A percentile compares a stretch with the other conserved stretches of the same genome.
Conservation (phyloP, 2,329 filamentous ascomycete species). For the Colletotrichum musicola region DNA sequence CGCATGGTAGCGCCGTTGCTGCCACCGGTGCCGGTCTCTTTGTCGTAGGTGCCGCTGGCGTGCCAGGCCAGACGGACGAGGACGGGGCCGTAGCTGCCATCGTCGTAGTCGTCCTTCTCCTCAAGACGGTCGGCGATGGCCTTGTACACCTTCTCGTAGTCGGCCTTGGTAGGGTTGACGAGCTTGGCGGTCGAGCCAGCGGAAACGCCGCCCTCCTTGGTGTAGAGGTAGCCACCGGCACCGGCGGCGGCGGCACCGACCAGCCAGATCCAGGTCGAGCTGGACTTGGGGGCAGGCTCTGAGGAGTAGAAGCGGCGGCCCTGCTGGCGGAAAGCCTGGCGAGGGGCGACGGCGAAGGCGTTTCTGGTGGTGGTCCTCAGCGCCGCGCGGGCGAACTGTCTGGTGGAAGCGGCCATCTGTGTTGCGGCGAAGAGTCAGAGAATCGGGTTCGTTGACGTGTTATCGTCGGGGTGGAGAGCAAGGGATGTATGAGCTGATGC, state of each 20-base stretch:
- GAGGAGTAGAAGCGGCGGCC: constrained; percentile 85
- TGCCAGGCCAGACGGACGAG: constrained; percentile 95
- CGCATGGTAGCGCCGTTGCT: constrained; percentile 98
- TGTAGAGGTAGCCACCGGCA: constrained; percentile 76
- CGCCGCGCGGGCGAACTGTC: constrained; percentile 69
- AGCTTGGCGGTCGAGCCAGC: constrained; percentile 63
- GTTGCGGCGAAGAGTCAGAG: background rate
- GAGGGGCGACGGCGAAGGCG: constrained; percentile 69
- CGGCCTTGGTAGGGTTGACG: constrained; percentile 78
- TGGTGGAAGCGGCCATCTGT: constrained; percentile 36
- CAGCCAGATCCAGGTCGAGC: constrained; percentile 66
- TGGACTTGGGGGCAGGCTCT: constrained; percentile 67
- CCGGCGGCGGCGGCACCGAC: constrained; percentile 70
- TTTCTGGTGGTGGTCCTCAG: constrained; percentile 70
- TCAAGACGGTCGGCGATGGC: constrained; percentile 83
- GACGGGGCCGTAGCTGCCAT: constrained; percentile 95
- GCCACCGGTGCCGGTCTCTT: constrained; percentile 87
- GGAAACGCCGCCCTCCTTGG: constrained; percentile 66
- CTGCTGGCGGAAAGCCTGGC: constrained; percentile 79
- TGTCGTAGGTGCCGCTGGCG: constrained; percentile 91
- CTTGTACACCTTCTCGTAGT: constrained; percentile 97
- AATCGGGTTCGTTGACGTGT: background rate
- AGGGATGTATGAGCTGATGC: constrained; percentile 9
- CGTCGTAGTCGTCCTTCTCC: constrained; percentile 95
- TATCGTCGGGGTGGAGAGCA: background rate